Evolutionary conservation across 257 asterid genomes (phyloP).

Genomic region (Solanum clarkiae): DNA sequence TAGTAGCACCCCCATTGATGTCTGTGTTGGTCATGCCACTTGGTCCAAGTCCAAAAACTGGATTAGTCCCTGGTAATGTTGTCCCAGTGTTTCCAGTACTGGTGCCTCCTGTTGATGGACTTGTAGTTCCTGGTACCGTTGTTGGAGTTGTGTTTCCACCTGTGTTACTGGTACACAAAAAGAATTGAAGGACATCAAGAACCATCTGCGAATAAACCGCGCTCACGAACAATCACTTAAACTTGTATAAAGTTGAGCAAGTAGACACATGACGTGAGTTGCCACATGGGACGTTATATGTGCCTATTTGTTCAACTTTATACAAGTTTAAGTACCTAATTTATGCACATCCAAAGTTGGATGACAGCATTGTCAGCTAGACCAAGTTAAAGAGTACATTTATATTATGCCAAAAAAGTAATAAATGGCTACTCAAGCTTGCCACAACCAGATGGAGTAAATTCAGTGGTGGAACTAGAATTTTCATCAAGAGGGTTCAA

Average conservation of each 20-base stretch:
- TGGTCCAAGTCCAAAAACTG: slow-evolving; percentile 9
- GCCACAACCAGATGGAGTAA: background rate
- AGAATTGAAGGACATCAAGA: background rate
- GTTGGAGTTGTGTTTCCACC: slow-evolving; percentile 10
- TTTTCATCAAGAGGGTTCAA: too few species aligned
- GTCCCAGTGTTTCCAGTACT: background rate
- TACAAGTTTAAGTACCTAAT: too few species aligned
- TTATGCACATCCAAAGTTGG: background rate
- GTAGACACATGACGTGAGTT: background rate
- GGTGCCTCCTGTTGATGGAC: slow-evolving; percentile 5
- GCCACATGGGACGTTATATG: background rate
- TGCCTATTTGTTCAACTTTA: background rate
- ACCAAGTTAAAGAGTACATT: too few species aligned
- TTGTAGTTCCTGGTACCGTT: background rate
- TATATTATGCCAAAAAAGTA: background rate
- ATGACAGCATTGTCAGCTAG: fast-evolving
- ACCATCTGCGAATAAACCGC: background rate
- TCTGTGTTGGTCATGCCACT: background rate
- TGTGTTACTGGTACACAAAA: slow-evolving; percentile 3
- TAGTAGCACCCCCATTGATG: background rate
- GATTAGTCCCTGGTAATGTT: background rate
- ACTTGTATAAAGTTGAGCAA: background rate
- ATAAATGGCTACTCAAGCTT: background rate
- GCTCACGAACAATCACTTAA: background rate
- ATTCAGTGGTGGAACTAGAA: too few species aligned